Base-by-base conservation (phyloP, 31 red algal species). In the Endocladia muricata region DNA sequence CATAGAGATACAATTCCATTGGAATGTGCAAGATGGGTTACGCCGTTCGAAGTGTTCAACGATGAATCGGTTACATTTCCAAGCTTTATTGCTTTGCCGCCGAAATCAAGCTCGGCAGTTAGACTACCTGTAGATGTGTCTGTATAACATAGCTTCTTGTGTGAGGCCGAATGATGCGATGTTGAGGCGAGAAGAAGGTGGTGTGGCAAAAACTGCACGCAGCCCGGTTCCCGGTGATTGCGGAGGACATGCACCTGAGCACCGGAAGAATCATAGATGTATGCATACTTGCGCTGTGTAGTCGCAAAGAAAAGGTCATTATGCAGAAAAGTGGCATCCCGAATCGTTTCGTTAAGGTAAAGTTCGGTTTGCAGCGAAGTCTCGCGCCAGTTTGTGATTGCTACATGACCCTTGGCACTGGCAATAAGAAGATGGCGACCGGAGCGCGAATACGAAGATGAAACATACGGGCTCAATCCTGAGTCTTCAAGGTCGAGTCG, bases 1-100 rank as follows among this genome's bases (percentile, higher is more conserved):
- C 95, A 98, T 32, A 98, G 25, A 8, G 67, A 48, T 1, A 98
- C 91, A 39, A 89, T 79, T 6, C 95, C 95, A 33, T 85, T 83
- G 32, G 47, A 41, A 42, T 98, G 95, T 4, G 81, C 86, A 1
- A 88, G 54, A 38, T 87, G 77, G 28, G 91, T 13, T 41, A 88
- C 48, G 25, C 88, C 95, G 39, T 91, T 91, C 33, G 43, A 76
- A 11, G 37, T 60, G 52, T 91, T 94, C 41, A 79, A 38, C 19
- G 74, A 47, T 3, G 83, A 41, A 34, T 79, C 34, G 4, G 78
- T 68, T 8, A 77, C 73, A 8, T 42, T 36, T 34, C 82, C 74
- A 1, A 90, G 41, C 1, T 67, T 55, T 13, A 90, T 60, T 2
- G 41, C 25, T 1, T 71, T 35, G 3, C 39, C 30, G 17, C 55